Evolutionary conservation across 2,329 filamentous ascomycete species (phyloP).

Genomic region (Atkinsonella hypoxylon): DNA sequence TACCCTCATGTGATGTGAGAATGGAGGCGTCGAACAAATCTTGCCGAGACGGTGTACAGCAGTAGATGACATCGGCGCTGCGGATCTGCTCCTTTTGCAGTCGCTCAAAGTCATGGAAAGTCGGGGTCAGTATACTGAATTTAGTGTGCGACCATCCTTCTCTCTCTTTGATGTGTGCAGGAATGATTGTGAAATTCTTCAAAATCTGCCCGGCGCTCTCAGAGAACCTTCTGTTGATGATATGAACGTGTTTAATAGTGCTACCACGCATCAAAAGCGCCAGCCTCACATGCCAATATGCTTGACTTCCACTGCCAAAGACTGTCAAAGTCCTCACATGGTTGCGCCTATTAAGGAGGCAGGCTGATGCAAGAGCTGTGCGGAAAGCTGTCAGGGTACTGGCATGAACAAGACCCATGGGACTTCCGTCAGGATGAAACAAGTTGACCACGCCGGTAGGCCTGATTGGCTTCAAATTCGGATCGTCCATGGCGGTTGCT

Average conservation of each 20-base stretch:
- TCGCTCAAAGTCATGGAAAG: conserved; percentile 55
- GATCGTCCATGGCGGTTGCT: conserved; percentile 18
- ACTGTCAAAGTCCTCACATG: conserved; percentile 66
- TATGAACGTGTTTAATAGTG: conserved; percentile 68
- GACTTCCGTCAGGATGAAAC: conserved; percentile 48
- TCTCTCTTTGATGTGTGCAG: conserved; percentile 30
- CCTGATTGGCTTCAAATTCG: conserved; percentile 23
- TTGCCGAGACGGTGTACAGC: conserved; percentile 65
- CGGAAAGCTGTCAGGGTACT: conserved; percentile 68
- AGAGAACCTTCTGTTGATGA: conserved; percentile 65
- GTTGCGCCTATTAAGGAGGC: conserved; percentile 51
- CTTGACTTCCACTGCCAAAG: conserved; percentile 82
- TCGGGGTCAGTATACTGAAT: conserved; percentile 56
- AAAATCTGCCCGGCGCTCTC: conserved; percentile 42
- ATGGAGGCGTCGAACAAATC: conserved; percentile 65
- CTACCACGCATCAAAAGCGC: conserved; percentile 59
- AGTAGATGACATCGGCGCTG: conserved; percentile 72
- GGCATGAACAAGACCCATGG: conserved; percentile 60
- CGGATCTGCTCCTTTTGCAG: conserved; percentile 60
- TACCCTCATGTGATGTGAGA: conserved; percentile 58
- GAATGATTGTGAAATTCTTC: conserved; percentile 33
- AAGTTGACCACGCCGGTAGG: conserved; percentile 60
- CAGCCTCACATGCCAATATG: conserved; percentile 87
- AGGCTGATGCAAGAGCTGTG: conserved; percentile 60
- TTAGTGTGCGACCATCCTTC: conserved; percentile 55